phyloP scores from a whole-genome alignment of 495 filamentous ascomycete genomes.

The Chaetomium tenue region DNA sequence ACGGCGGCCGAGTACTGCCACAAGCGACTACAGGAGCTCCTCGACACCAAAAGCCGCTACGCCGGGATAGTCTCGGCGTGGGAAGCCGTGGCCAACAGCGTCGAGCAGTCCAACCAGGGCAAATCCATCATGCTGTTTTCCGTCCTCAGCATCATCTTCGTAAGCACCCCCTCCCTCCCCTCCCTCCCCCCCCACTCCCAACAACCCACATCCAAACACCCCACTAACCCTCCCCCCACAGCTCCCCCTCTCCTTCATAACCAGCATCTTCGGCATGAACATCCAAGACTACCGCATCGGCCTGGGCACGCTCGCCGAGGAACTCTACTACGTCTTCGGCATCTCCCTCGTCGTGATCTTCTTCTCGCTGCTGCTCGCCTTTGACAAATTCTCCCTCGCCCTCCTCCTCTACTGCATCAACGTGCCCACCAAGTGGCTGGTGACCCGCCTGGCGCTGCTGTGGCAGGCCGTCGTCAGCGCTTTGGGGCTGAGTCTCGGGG shows the following conservation, averaged over 20 bases:
- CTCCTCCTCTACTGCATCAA: conserved; percentile 24
- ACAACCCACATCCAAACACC: neutral
- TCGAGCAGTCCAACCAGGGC: conserved; percentile 22
- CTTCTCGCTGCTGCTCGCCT: conserved; percentile 21
- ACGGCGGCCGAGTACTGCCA: conserved; percentile 22
- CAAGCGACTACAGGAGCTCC: conserved; percentile 16
- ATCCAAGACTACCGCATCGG: conserved; percentile 23
- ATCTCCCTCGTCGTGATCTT: conserved; percentile 22
- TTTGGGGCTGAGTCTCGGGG: no score
- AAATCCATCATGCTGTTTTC: conserved; percentile 27
- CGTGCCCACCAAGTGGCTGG: conserved; percentile 21
- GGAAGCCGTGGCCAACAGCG: conserved; percentile 23
- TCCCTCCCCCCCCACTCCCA: no score
- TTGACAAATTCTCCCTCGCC: conserved; percentile 26
- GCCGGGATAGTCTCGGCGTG: conserved; percentile 22
- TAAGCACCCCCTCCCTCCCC: neutral
- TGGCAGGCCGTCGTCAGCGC: conserved; percentile 5
- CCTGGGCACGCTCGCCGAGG: conserved; percentile 17
- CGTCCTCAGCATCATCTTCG: conserved; percentile 22
- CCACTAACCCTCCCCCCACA: neutral
- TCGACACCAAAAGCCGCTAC: conserved; percentile 22
- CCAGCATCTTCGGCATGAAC: conserved; percentile 25
- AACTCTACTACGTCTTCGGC: conserved; percentile 24
- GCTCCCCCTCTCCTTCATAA: conserved; percentile 23
- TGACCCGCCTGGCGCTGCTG: conserved; percentile 20